These are phyloP conservation scores for Turnera subulata DNA, from an alignment of 345 rosid genomes.

Conservation along the genomic window DNA sequence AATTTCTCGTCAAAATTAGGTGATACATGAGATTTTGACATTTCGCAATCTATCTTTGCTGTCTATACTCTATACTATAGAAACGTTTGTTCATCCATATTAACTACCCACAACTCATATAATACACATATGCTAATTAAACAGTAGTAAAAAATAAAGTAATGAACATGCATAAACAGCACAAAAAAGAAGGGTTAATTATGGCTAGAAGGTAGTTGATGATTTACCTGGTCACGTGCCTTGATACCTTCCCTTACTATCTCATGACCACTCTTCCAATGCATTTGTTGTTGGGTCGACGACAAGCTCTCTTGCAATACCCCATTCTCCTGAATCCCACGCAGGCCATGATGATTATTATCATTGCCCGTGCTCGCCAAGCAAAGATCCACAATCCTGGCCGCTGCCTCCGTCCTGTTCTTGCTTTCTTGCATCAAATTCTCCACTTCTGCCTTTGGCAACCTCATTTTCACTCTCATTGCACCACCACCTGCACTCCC, in stretches of 20 bases:
- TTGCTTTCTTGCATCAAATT: slow-evolving; percentile 57
- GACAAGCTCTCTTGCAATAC: neutral
- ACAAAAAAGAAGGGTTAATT: too few species aligned
- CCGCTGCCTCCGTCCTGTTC: slow-evolving; percentile 53
- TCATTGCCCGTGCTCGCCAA: slow-evolving; percentile 11
- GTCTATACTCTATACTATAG: too few species aligned
- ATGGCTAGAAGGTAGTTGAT: too few species aligned
- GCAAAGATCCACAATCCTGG: slow-evolving; percentile 65
- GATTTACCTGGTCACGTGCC: slow-evolving; percentile 45
- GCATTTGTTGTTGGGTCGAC: slow-evolving; percentile 23
- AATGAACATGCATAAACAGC: too few species aligned
- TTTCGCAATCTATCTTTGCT: too few species aligned
- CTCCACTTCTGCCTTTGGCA: slow-evolving; percentile 69
- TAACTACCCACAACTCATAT: too few species aligned
- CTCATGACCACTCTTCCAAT: slow-evolving; percentile 30
- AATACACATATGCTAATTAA: too few species aligned
- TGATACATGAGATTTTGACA: too few species aligned
- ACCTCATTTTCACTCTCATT: slow-evolving; percentile 56
- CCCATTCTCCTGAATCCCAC: neutral
- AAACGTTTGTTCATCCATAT: too few species aligned
- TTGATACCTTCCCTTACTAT: slow-evolving; percentile 27
- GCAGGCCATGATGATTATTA: neutral
- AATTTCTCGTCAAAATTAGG: too few species aligned
- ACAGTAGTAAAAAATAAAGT: too few species aligned
- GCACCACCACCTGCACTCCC: slow-evolving; percentile 18